These are phyloP conservation scores for Aspergillus sp. DNA, from an alignment of 2,329 filamentous ascomycete genomes.

Conservation along the genomic window DNA sequence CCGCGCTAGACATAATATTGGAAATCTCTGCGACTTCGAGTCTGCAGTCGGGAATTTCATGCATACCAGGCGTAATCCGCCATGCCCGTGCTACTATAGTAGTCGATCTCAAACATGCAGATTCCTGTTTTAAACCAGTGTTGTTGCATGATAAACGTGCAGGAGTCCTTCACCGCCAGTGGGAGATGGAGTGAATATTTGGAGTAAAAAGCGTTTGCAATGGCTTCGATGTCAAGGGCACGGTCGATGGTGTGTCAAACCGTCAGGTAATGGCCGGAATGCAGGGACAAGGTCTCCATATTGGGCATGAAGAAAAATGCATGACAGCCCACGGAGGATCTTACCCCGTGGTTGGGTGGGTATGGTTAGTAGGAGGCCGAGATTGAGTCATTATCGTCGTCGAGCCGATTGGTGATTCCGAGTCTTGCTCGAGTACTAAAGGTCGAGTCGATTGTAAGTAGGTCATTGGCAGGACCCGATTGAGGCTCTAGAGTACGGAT, in stretches of 20 bases:
- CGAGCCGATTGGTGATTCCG: not conserved
- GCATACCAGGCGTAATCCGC: not conserved
- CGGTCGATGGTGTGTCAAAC: not conserved
- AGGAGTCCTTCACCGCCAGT: not conserved
- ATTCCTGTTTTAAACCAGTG: not conserved
- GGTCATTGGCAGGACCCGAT: not conserved
- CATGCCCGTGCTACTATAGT: not conserved
- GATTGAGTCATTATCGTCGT: conserved; percentile 5
- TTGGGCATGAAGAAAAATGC: conserved; percentile 15
- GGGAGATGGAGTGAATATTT: not conserved
- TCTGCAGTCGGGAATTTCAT: not conserved
- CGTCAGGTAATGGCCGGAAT: not conserved
- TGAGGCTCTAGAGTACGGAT: not conserved
- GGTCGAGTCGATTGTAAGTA: not conserved
- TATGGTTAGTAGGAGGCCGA: not conserved
- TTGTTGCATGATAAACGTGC: not conserved
- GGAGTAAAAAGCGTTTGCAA: not conserved
- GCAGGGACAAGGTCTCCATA: conserved; percentile 6
- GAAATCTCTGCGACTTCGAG: not conserved
- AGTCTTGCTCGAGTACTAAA: not conserved
- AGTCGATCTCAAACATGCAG: not conserved
- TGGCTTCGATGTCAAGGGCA: not conserved
- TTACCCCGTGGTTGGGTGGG: conserved; percentile 3
- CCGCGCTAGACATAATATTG: too few species aligned
- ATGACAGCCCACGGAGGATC: not conserved